Evolutionary conservation across 192 early-diverging fungal genomes (phyloP).

Genomic region (Linnemannia zychae): DNA sequence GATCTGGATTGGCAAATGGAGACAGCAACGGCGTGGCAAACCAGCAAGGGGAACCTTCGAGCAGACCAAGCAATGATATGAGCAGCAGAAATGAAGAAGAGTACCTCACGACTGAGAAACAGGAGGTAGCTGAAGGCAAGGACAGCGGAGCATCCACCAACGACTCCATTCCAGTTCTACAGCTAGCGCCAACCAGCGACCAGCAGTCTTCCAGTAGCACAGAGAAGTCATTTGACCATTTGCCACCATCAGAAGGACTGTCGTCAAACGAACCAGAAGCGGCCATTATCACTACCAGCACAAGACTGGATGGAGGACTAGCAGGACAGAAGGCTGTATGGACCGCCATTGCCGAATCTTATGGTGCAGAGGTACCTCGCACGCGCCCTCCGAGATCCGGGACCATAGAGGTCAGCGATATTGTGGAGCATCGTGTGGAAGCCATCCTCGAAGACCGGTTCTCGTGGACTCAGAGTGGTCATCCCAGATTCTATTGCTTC

Average conservation of each 20-base stretch:
- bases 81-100: not conserved
- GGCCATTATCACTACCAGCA: not conserved
- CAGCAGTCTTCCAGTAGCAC: not conserved
- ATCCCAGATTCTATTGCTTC: conserved; percentile 20
- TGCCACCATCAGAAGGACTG: not conserved
- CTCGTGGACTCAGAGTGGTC: conserved; percentile 10
- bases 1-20: not conserved
- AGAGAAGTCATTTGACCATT: not conserved
- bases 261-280: not conserved
- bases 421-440: conserved; percentile 8
- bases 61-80: not conserved
- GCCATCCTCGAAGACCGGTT: conserved; percentile 9
- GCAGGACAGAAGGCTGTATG: conserved; percentile 3
- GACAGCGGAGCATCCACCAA: not conserved
- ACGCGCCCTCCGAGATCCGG: not conserved
- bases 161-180: not conserved
- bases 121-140: not conserved
- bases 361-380: not conserved
- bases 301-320: not conserved
- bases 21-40: not conserved
- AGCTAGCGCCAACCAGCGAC: not conserved
- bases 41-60: not conserved
- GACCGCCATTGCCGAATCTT: not conserved
- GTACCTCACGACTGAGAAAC: not conserved
- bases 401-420: not conserved